Percentiles rank a stretch among this genome's conserved stretches.
Evolutionary conservation across 129 eudicot genomes (phyloP).

Genomic region (Tanacetum coccineum): DNA sequence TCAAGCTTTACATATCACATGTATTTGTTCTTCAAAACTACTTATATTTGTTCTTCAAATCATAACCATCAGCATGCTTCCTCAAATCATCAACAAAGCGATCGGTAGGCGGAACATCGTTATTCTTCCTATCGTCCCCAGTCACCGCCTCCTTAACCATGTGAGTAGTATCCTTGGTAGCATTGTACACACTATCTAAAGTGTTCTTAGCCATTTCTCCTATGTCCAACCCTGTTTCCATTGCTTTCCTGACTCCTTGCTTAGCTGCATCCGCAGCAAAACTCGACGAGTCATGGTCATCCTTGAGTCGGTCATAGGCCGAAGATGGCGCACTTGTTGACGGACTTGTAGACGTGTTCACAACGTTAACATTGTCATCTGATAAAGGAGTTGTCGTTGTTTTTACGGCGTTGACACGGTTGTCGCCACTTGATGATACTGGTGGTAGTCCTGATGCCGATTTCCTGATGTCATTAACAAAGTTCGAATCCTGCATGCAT

Average conservation of each 20-base stretch:
- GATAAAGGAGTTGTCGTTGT: background rate
- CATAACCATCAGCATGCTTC: constrained; percentile 36
- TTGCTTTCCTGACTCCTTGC: constrained; percentile 38
- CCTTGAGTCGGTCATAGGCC: background rate
- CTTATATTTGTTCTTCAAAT: constrained; percentile 19
- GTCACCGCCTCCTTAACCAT: constrained; percentile 36
- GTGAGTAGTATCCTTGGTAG: constrained; percentile 35
- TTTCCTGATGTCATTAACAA: constrained; percentile 23
- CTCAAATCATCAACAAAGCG: constrained; percentile 34
- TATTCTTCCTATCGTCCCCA: constrained; percentile 14
- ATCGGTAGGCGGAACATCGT: constrained; percentile 28
- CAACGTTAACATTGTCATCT: constrained; percentile 10
- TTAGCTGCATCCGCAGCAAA: constrained; percentile 37
- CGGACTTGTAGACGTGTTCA: constrained; percentile 16
- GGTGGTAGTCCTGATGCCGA: constrained; percentile 8
- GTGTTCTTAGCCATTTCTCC: constrained; percentile 51
- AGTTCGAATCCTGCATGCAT: constrained; percentile 26
- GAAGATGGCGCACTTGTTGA: background rate
- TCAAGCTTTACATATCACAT: too few relatives aligned
- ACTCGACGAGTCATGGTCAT: constrained; percentile 5
- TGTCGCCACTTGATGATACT: background rate
- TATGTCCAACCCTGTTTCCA: constrained; percentile 44
- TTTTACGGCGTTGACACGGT: constrained; percentile 3
- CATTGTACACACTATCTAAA: constrained; percentile 44
- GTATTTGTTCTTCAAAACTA: too few relatives aligned